Conservation (phyloP, 768 basidiomycete genomes). For the Phlegmacium glaucopus region DNA sequence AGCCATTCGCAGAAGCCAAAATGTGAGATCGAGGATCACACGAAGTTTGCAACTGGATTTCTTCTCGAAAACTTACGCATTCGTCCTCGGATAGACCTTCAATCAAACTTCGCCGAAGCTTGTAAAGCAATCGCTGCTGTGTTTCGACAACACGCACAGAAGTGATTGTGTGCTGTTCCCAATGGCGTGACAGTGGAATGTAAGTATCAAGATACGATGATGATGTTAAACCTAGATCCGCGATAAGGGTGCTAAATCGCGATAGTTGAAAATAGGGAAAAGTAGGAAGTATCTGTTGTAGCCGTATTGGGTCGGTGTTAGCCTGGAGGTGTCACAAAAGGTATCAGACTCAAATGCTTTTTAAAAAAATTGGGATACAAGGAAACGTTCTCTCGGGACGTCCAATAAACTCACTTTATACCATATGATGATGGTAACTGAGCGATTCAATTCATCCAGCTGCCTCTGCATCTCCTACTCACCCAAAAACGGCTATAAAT, state of each 20-base stretch:
- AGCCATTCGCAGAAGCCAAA: constrained; percentile 8
- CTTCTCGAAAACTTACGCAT: constrained; percentile 53
- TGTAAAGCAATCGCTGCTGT: constrained; percentile 62
- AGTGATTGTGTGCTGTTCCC: constrained; percentile 65
- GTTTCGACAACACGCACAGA: constrained; percentile 56
- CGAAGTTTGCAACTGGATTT: constrained; percentile 44
- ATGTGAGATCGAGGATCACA: constrained; percentile 14
- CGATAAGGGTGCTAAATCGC: constrained; percentile 46
- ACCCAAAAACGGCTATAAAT: constrained; percentile 4
- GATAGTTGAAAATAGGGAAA: constrained; percentile 66
- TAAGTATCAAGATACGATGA: constrained; percentile 61
- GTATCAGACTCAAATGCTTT: too few relatives aligned
- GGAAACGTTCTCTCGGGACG: background rate
- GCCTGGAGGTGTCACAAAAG: constrained; percentile 28
- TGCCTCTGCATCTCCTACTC: constrained; percentile 37
- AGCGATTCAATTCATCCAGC: constrained; percentile 44
- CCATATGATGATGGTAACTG: constrained; percentile 68
- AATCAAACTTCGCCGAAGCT: constrained; percentile 54
- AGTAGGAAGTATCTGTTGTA: constrained; percentile 54
- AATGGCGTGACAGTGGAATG: constrained; percentile 49
- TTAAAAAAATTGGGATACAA: constrained; percentile 13
- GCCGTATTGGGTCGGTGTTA: constrained; percentile 50
- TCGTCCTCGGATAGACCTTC: constrained; percentile 55
- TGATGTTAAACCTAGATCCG: constrained; percentile 49
- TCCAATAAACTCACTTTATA: constrained; percentile 46